Evolutionary conservation across 495 filamentous ascomycete genomes (phyloP).

Genomic region (Astrothelium macrocarpum): DNA sequence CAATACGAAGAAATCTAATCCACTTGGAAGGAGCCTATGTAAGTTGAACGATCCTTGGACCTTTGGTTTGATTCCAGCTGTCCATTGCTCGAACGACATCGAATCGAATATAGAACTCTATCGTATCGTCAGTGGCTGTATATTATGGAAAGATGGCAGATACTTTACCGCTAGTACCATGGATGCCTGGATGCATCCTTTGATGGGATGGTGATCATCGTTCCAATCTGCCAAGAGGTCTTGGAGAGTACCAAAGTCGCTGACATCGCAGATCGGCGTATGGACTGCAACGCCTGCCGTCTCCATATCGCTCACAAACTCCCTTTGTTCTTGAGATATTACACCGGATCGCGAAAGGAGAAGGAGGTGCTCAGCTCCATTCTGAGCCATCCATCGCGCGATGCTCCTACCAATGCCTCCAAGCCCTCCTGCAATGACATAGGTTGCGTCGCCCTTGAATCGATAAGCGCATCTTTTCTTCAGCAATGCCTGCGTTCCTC

Average conservation of each 20-base stretch:
- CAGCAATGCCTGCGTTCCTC: too few species aligned
- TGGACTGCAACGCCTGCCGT: background rate
- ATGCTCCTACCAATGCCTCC: background rate
- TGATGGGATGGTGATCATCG: background rate
- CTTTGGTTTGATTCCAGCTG: constrained; percentile 2
- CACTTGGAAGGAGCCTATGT: background rate
- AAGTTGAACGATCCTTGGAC: constrained; percentile 11
- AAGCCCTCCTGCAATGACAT: background rate
- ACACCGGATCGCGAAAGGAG: background rate
- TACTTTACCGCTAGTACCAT: too few species aligned
- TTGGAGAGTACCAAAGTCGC: too few species aligned
- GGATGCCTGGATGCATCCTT: background rate
- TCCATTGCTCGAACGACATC: constrained; percentile 2
- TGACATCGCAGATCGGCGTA: background rate
- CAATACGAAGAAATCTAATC: constrained; percentile 14
- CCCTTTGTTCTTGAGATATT: background rate
- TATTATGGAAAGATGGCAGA: too few species aligned
- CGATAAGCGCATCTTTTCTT: too few species aligned
- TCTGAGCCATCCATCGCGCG: background rate
- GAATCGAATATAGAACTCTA: constrained; percentile 2
- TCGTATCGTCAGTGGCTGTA: too few species aligned
- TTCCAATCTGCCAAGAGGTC: too few species aligned
- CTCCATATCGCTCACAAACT: background rate
- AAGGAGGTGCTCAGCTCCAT: background rate
- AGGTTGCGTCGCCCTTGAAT: background rate